A percentile compares a stretch with the other conserved stretches of the same genome.
Conservation (phyloP, 768 basidiomycete genomes). For the Epithele typhae region DNA sequence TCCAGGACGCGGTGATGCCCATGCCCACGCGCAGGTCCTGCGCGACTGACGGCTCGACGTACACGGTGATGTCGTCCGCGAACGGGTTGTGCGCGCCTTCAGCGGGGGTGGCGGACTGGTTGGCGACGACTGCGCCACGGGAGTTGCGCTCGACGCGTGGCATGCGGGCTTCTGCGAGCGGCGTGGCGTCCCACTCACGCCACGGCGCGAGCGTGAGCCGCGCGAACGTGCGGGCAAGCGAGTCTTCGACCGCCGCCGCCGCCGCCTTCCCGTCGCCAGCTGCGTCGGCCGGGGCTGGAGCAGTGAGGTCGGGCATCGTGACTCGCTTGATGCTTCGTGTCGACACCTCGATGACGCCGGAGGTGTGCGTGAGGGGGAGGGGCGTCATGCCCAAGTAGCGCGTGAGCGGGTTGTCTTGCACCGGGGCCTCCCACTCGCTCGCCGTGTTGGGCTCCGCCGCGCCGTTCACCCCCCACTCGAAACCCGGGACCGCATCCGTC, state of each 20-base stretch:
- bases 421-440: conserved; percentile 10
- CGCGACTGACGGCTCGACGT: conserved; percentile 44
- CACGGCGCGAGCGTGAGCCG: conserved; percentile 55
- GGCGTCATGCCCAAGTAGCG: conserved; percentile 50
- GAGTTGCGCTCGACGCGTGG: conserved; percentile 35
- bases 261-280: conserved; percentile 3
- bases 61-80: conserved; percentile 55
- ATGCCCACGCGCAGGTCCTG: conserved; percentile 47
- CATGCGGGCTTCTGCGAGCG: conserved; percentile 32
- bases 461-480: conserved; percentile 4
- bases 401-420: conserved; percentile 26
- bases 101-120: conserved; percentile 10
- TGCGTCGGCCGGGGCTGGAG: conserved; percentile 9
- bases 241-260: conserved; percentile 38
- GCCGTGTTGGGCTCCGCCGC: conserved; percentile 2
- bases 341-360: conserved; percentile 63
- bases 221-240: conserved; percentile 42
- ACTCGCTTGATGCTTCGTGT: conserved; percentile 53
- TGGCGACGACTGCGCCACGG: conserved; percentile 31
- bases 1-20: conserved; percentile 62
- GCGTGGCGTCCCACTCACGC: conserved; percentile 34
- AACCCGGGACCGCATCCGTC: not conserved
- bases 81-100: conserved; percentile 39
- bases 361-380: conserved; percentile 57
- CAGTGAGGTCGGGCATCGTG: conserved; percentile 31